Percentiles rank a stretch among this genome's conserved stretches.
phyloP scores from a whole-genome alignment of 2,329 filamentous ascomycete species.

The Colletotrichum navitas region DNA sequence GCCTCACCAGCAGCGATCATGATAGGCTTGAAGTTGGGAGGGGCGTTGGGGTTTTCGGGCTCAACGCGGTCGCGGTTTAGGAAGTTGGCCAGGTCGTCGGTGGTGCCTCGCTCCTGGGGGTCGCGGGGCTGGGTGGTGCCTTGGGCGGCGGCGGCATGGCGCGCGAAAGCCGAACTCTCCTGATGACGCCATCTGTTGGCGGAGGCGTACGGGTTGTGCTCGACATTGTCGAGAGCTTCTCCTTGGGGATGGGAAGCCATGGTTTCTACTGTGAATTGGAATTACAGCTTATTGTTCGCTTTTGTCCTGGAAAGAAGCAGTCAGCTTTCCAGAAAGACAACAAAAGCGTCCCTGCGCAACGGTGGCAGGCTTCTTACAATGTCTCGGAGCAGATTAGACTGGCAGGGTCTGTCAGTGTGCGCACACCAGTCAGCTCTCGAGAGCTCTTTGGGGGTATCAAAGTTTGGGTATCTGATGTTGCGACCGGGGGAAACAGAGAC shows the following conservation, averaged over 20 bases:
- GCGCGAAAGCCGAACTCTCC: conserved; percentile 69
- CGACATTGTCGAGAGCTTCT: conserved; percentile 49
- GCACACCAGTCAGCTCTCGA: conserved; percentile 25
- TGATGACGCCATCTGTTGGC: conserved; percentile 73
- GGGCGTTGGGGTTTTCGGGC: conserved; percentile 50
- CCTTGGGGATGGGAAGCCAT: conserved; percentile 45
- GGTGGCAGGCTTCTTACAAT: conserved; percentile 36
- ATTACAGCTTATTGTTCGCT: conserved; percentile 49
- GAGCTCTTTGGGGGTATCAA: conserved; percentile 26
- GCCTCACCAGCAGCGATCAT: conserved; percentile 58
- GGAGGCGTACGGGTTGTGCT: conserved; percentile 68
- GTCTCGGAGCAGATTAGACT: conserved; percentile 38
- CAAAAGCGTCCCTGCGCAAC: conserved; percentile 15
- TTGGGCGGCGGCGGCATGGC: conserved; percentile 56
- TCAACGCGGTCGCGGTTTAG: conserved; percentile 67
- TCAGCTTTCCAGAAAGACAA: conserved; percentile 11
- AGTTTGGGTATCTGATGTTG: conserved; percentile 22
- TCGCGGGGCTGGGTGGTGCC: conserved; percentile 52
- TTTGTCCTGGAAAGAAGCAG: conserved; percentile 26
- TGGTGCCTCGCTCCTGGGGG: conserved; percentile 57
- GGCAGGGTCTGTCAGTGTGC: conserved; percentile 29
- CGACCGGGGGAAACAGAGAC: not conserved
- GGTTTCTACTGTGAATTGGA: conserved; percentile 1
- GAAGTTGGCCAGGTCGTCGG: conserved; percentile 67
- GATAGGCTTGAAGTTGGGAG: conserved; percentile 61